Evolutionary conservation across 345 rosid genomes (phyloP), one percentile per base, ranked within the genome.

Genomic region (Fremontodendron californicum): DNA sequence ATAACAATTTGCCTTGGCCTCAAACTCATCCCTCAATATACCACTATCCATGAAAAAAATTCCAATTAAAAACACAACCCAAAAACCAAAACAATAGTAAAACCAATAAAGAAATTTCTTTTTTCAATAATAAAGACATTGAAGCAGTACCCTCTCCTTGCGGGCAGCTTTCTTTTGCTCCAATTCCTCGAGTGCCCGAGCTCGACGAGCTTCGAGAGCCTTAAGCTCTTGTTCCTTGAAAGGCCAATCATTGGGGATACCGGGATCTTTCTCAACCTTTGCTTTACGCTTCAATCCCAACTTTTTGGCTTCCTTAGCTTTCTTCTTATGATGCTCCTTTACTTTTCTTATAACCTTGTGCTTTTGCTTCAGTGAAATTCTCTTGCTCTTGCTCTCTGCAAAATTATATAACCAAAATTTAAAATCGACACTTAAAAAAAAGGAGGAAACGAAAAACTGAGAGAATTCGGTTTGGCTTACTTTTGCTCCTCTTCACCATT

Each of bases 211-310:
- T 83, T 93, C 97, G 23, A 93, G 87, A 23, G 97, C 94, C 87
- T 92, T 91, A 40, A 96, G 97, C 89, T 96, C 98, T 48, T 96
- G 94, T 78, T 92, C 99, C 94, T 91, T 93, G 82, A 90, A 92
- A 60, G 99, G 99, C 98, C 95, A 93, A 79, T 92, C 99, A 80
- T 93, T 96, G 42, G 99, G 98, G 46, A 93, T 93, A 62, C 97
- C 99, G 33, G 98, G 97, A 75, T 96, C 99, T 81, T 96, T 96
- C 88, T 91, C 99, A 43, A 88, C 92, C 85, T 85, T 93, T 21
- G 77, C 73, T 78, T 87, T 92, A 0, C 82, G 79, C 35, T 83
- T 82, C 75, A 90, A 69, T 4, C 90, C 93, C 16, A 88, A 87
- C 81, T 93, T 96, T 79, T 93, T 96, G 43, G 98, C 97, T 65